Base-by-base conservation (phyloP, 2,329 filamentous ascomycete species). In the Talaromyces piceae region DNA sequence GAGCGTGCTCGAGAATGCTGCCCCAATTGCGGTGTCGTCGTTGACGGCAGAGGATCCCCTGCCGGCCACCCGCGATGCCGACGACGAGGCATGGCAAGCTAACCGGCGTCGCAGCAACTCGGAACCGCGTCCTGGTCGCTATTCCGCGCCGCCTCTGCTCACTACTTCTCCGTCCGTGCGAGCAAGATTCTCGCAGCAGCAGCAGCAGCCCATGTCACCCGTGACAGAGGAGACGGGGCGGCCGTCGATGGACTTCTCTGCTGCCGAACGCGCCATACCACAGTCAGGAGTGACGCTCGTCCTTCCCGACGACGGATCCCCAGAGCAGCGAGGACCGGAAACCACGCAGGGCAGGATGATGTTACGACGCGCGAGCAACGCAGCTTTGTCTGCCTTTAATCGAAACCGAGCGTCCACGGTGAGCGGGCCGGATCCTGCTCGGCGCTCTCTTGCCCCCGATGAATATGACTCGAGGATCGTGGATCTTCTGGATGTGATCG, bases 401-500 rank as follows among this genome's bases (percentile, higher is more conserved):
- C 58, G 65, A 20, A 67, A 67, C 41, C 67, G 66, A 9, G 67
- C 62, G 18, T 59, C 60, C 3, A 68, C 66, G 9, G 58, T 66
- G 1, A 57, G 57, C 20, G 63, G 61, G 11, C 47, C 52, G 20
- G 37, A 55, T 6, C 57, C 62, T 22, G 51, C 53, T 23, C 51
- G 55, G 37, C 49, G 51, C n/a, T 20, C 27, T 20, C 49, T 25
- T 30, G 43, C 47, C 16, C 18, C 41, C 26, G 56, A 66, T 43
- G 77, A 86, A 54, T 86, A 86, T 60, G 78, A 80, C 23, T 68
- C 77, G 9, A 76, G 79, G 56, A 73, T 87, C 57, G 83, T 87
- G 5, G 82, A 87, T 64, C 69, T 87, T 13, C 69, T 88, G 46
- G 84, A 87, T 67, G 79, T 85, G 27, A 74, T 88, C 56, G 83